These are phyloP conservation scores for Aspergillus vadensis DNA, from an alignment of 2,329 filamentous ascomycete genomes.

Conservation along the genomic window DNA sequence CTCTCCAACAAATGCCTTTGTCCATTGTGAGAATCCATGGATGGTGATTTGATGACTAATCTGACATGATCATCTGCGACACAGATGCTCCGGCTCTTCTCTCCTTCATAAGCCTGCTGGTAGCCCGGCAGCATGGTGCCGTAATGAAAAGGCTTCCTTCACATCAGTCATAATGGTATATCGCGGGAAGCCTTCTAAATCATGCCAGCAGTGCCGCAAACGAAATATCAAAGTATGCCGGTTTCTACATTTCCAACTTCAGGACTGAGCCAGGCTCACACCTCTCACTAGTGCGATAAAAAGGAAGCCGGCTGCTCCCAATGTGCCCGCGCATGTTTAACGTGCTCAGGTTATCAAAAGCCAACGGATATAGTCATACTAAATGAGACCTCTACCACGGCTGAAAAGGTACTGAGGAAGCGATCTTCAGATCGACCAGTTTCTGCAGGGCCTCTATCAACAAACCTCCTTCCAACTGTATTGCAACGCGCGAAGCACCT, in stretches of 20 bases:
- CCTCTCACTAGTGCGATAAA: constrained; percentile 6
- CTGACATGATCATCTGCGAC: no score
- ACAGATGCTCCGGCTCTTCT: not conserved
- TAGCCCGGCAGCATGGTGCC: not conserved
- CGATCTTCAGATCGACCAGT: not conserved
- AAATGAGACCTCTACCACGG: constrained; percentile 2
- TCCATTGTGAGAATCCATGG: no score
- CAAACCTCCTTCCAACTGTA: not conserved
- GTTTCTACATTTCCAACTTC: not conserved
- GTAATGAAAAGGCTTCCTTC: not conserved
- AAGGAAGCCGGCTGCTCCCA: constrained; percentile 8
- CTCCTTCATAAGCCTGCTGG: not conserved
- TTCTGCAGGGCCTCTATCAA: constrained; percentile 1
- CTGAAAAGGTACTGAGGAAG: not conserved
- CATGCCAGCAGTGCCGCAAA: constrained; percentile 7
- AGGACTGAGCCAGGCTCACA: not conserved
- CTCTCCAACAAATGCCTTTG: no score
- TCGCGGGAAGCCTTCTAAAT: constrained; percentile 10
- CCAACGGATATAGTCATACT: constrained; percentile 4
- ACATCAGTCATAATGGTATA: constrained; percentile 1
- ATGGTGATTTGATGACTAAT: no score
- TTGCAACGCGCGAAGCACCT: constrained; percentile 1
- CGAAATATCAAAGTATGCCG: constrained; percentile 9
- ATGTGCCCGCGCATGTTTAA: not conserved
- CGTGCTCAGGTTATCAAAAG: constrained; percentile 3